Evolutionary conservation across 345 rosid species (phyloP).

Genomic region (Aquilaria malaccensis): DNA sequence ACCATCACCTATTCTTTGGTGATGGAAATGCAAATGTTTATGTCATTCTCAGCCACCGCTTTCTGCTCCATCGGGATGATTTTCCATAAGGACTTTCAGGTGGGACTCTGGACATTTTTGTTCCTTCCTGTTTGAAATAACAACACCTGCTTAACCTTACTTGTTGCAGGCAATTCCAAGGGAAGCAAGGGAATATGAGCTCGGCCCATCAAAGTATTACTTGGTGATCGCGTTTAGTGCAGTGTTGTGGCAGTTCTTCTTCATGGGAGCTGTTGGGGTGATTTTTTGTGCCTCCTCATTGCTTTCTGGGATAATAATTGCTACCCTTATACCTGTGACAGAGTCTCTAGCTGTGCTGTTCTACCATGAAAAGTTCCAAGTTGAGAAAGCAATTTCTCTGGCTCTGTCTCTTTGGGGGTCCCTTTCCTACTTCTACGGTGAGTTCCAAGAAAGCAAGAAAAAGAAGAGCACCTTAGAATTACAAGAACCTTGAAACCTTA

Average conservation of each 20-base stretch:
- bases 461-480: slow-evolving; percentile 5
- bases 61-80: slow-evolving; percentile 26
- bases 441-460: slow-evolving; percentile 11
- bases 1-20: slow-evolving; percentile 17
- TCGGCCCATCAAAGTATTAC: slow-evolving; percentile 17
- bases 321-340: slow-evolving; percentile 22
- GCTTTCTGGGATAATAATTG: slow-evolving; percentile 30
- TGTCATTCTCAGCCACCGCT: slow-evolving; percentile 27
- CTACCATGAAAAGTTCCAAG: slow-evolving; percentile 21
- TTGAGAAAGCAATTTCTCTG: slow-evolving; percentile 16
- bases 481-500: neutral
- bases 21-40: slow-evolving; percentile 27
- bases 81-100: slow-evolving; percentile 21
- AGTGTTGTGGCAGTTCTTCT: slow-evolving; percentile 27
- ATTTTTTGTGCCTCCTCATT: slow-evolving; percentile 19
- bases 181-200: slow-evolving; percentile 9
- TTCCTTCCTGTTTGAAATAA: no score
- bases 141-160: neutral
- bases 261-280: slow-evolving; percentile 33
- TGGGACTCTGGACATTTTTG: neutral
- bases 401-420: slow-evolving; percentile 27
- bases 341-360: slow-evolving; percentile 23
- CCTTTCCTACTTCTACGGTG: slow-evolving; percentile 27
- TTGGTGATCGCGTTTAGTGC: slow-evolving; percentile 18
- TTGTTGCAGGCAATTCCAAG: slow-evolving; percentile 22